A percentile compares a stretch with the other conserved stretches of the same genome.
phyloP scores from a whole-genome alignment of 2,329 filamentous ascomycete species.

The Penicillium sp. region DNA sequence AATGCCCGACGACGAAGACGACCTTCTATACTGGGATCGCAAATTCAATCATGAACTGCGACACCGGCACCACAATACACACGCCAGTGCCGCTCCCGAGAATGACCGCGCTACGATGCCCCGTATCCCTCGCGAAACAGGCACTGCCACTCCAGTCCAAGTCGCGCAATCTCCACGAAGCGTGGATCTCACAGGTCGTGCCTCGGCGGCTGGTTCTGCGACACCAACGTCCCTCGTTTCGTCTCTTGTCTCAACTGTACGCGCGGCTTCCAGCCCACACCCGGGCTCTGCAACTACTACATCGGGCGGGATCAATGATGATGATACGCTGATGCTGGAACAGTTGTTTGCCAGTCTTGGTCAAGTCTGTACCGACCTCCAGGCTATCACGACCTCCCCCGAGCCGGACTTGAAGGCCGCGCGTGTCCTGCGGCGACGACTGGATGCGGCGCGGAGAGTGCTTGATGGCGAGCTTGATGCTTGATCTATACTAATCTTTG shows the following conservation, averaged over 20 bases:
- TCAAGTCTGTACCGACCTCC: constrained; percentile 53
- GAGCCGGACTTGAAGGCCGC: constrained; percentile 56
- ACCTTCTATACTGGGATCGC: constrained; percentile 42
- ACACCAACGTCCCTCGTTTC: constrained; percentile 35
- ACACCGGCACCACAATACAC: constrained; percentile 23
- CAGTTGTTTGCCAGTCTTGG: constrained; percentile 54
- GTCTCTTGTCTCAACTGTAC: constrained; percentile 43
- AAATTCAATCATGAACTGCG: constrained; percentile 39
- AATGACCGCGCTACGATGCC: constrained; percentile 26
- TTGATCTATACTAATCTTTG: constrained; percentile 17
- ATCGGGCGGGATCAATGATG: constrained; percentile 46
- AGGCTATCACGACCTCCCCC: constrained; percentile 51
- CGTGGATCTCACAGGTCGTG: constrained; percentile 29
- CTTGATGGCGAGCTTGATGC: constrained; percentile 67
- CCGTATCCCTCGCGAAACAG: constrained; percentile 18
- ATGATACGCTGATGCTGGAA: constrained; percentile 60
- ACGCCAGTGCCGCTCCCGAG: constrained; percentile 18
- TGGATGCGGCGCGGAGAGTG: constrained; percentile 73
- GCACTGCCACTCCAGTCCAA: constrained; percentile 7
- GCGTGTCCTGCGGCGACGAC: constrained; percentile 67
- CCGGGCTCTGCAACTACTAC: constrained; percentile 20
- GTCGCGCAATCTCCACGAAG: constrained; percentile 17
- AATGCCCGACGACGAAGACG: constrained; percentile 39
- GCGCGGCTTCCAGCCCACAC: constrained; percentile 34
- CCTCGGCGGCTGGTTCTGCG: constrained; percentile 30